phyloP scores from a whole-genome alignment of 179 eudicot genomes.

The Kewa caespitosa region DNA sequence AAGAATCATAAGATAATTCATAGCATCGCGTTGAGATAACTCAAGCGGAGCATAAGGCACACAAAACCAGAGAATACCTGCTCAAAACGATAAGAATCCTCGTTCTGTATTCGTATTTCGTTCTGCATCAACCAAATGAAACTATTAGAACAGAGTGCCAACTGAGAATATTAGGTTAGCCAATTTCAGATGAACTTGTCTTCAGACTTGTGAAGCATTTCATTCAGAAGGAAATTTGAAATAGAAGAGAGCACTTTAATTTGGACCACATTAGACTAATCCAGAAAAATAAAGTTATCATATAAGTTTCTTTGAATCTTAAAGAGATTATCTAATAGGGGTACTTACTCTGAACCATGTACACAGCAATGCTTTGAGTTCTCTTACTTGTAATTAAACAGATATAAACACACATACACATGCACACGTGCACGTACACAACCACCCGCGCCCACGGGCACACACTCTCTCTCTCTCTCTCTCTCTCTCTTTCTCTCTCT shows the following conservation, averaged over 20 bases:
- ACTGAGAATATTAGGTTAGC: neutral
- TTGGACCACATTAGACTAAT: neutral
- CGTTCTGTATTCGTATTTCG: constrained; percentile 81
- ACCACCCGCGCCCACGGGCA: too few relatives aligned
- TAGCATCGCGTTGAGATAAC: neutral
- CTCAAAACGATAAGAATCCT: constrained; percentile 81
- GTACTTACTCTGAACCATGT: too few relatives aligned
- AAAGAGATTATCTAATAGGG: too few relatives aligned
- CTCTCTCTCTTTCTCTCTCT: too few relatives aligned
- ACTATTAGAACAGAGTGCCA: neutral
- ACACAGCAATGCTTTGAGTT: too few relatives aligned
- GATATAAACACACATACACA: too few relatives aligned
- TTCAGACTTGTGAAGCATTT: neutral
- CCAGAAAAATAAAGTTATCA: neutral
- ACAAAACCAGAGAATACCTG: constrained; percentile 55
- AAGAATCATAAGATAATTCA: neutral
- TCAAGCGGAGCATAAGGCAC: neutral
- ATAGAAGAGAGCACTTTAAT: neutral
- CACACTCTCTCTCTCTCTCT: too few relatives aligned
- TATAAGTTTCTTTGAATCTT: neutral
- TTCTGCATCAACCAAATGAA: constrained; percentile 52
- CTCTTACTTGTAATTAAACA: too few relatives aligned
- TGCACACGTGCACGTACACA: too few relatives aligned
- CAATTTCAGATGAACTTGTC: neutral
- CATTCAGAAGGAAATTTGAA: neutral